Evolutionary conservation across 768 basidiomycete genomes (phyloP).

Genomic region (Pholiota molesta): DNA sequence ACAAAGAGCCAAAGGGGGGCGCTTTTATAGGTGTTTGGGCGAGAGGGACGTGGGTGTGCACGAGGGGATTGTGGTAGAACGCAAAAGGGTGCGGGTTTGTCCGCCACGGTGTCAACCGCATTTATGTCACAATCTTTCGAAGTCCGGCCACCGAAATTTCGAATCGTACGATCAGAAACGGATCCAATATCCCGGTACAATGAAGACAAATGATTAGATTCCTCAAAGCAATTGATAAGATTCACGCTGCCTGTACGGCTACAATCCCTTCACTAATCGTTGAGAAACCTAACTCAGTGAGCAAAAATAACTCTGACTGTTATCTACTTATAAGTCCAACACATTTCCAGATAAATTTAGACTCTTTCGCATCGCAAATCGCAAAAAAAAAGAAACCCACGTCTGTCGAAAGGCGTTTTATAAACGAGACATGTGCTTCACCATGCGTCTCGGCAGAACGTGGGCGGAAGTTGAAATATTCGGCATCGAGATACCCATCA

Average conservation of each 20-base stretch:
- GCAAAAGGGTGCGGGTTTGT: constrained; percentile 6
- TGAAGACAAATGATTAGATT: constrained; percentile 15
- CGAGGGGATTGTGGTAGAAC: constrained; percentile 4
- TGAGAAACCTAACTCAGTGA: background rate
- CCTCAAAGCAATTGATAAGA: constrained; percentile 3
- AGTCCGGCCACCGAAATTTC: constrained; percentile 18
- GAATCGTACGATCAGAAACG: constrained; percentile 20
- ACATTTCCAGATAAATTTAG: background rate
- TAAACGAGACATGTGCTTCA: background rate
- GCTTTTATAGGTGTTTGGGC: constrained; percentile 22
- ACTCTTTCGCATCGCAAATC: background rate
- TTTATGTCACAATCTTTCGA: constrained; percentile 19
- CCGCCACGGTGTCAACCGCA: constrained; percentile 10
- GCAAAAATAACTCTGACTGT: background rate
- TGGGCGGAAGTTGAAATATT: background rate
- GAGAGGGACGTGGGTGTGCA: constrained; percentile 10
- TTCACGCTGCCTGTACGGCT: background rate
- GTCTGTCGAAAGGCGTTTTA: background rate
- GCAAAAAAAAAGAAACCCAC: background rate
- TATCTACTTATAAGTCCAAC: background rate
- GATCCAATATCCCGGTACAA: constrained; percentile 14
- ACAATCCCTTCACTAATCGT: background rate
- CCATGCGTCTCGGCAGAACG: too few relatives aligned
- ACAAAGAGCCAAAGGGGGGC: background rate
- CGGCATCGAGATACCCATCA: background rate